Percentiles rank a stretch among this genome's conserved stretches.
Evolutionary conservation across 345 rosid genomes (phyloP).

Genomic region (Euphorbia peplus): DNA sequence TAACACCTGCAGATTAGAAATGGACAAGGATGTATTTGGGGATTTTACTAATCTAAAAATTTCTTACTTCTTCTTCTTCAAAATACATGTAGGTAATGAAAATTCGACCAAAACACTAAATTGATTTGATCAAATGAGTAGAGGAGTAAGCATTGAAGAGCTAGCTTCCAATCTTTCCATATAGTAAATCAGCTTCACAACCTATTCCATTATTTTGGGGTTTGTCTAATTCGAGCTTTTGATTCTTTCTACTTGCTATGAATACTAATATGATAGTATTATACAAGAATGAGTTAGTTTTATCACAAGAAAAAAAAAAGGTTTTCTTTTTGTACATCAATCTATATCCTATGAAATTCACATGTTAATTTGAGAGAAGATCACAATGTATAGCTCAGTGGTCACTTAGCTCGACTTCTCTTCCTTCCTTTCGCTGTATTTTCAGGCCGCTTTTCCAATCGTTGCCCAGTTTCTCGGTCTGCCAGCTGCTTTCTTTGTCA

Average conservation of each 20-base stretch:
- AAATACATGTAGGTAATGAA: too few relatives aligned
- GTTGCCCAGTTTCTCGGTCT: slow-evolving; percentile 24
- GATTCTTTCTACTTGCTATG: not conserved
- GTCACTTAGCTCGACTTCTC: slow-evolving; percentile 45
- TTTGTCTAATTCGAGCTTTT: too few relatives aligned
- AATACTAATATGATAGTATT: not conserved
- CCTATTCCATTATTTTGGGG: too few relatives aligned
- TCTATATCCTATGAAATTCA: slow-evolving; percentile 13
- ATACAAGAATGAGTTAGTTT: slow-evolving; percentile 14
- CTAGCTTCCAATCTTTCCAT: too few relatives aligned
- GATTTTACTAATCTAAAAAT: too few relatives aligned
- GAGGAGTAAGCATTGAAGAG: too few relatives aligned
- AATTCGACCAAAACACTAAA: too few relatives aligned
- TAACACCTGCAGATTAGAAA: too few relatives aligned
- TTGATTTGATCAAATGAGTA: too few relatives aligned
- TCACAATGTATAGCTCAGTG: slow-evolving; percentile 11
- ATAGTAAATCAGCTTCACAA: too few relatives aligned
- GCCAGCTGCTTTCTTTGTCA: slow-evolving; percentile 29
- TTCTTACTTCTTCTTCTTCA: too few relatives aligned
- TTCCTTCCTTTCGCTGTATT: slow-evolving; percentile 42
- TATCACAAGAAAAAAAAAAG: not conserved
- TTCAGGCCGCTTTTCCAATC: slow-evolving; percentile 24
- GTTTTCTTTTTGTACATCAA: slow-evolving; percentile 14
- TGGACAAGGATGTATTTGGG: too few relatives aligned
- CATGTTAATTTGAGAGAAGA: not conserved